Conservation (phyloP, 495 filamentous ascomycete species). For the Schizothecium vesticola region DNA sequence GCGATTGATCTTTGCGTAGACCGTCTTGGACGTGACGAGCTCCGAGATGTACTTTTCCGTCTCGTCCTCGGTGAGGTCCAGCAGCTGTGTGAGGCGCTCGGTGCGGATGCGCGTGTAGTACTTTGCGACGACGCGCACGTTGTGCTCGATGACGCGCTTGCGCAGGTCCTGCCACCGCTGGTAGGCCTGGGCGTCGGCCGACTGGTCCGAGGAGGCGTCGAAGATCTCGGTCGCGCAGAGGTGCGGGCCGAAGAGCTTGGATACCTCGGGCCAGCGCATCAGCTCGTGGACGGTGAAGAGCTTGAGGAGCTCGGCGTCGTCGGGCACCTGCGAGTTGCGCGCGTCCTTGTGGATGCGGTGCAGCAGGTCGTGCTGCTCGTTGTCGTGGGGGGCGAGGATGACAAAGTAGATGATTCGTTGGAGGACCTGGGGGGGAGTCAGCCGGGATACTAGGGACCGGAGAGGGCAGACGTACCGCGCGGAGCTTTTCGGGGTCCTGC, state of each 20-base stretch:
- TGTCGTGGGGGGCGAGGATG: constrained; percentile 93
- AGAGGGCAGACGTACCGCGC: constrained; percentile 56
- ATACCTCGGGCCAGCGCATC: constrained; percentile 95
- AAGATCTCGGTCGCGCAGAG: constrained; percentile 92
- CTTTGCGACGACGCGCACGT: constrained; percentile 93
- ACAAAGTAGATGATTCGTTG: constrained; percentile 96
- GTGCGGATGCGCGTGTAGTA: constrained; percentile 98
- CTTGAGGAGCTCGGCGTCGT: constrained; percentile 77
- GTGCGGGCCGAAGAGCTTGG: constrained; percentile 78
- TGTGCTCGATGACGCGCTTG: constrained; percentile 98
- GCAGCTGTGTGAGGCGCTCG: constrained; percentile 76
- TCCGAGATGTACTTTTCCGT: constrained; percentile 97
- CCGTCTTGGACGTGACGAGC: constrained; percentile 90
- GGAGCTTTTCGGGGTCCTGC: constrained; percentile 77
- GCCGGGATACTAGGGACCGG: too few species aligned
- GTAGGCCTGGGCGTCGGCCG: constrained; percentile 67
- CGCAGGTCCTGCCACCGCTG: constrained; percentile 87
- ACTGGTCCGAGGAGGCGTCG: constrained; percentile 51
- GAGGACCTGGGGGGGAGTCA: constrained; percentile 57
- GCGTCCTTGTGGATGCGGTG: constrained; percentile 78
- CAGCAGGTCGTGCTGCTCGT: constrained; percentile 95
- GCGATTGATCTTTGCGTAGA: constrained; percentile 95
- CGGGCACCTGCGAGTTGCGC: constrained; percentile 61
- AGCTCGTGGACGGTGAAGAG: constrained; percentile 92
- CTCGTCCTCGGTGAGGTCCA: constrained; percentile 90